Evolutionary conservation across 352 stramenopile species (phyloP), one percentile per base, ranked within the genome.

Genomic region (Detonula confervacea): DNA sequence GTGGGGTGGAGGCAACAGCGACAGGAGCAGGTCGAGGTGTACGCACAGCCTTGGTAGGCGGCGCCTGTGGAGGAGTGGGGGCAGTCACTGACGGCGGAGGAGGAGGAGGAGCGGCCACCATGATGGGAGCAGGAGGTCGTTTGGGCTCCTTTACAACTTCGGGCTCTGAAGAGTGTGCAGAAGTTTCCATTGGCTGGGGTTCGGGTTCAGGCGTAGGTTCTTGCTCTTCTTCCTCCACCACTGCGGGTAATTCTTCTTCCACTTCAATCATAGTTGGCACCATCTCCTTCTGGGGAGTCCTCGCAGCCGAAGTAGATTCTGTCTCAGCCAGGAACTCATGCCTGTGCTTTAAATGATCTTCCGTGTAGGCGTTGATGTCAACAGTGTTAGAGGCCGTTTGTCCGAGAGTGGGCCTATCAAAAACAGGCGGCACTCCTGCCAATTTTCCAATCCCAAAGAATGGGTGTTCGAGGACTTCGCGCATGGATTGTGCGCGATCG

Each of bases 381-480:
- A 81, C 52, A 52, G 52, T 66, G 24, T 81, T 76, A 33, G 42
- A 39, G 37, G 73, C 42, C 33, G 2, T 18, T 12, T 44, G 20
- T 11, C 42, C 60, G 20, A 71, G 65, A 9, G n/a, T 66, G 16
- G 73, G 73, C 37, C 73, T 49, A 22, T 67, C 69, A 14, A 77
- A 64, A 39, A 79, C 66, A 57, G 67, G 65, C 25, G 71, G 24
- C 42, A 57, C n/a, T 42, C 69, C 70, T 33, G 49, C 44, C 22
- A 83, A 54, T 56, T 66, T 73, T 55, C 69, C 67, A 39, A 82
- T 54, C 14, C 80, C 74, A 63, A 94, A 94, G 61, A 91, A 93
- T 35, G 86, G 67, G 85, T 94, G 87, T 59, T 89, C 84, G 5
- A 94, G 59, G 11, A 91, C 87, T 42, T 90, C 77, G 24, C 88